phyloP scores from a whole-genome alignment of 2,329 filamentous ascomycete species.

The Mariannaea sp. region DNA sequence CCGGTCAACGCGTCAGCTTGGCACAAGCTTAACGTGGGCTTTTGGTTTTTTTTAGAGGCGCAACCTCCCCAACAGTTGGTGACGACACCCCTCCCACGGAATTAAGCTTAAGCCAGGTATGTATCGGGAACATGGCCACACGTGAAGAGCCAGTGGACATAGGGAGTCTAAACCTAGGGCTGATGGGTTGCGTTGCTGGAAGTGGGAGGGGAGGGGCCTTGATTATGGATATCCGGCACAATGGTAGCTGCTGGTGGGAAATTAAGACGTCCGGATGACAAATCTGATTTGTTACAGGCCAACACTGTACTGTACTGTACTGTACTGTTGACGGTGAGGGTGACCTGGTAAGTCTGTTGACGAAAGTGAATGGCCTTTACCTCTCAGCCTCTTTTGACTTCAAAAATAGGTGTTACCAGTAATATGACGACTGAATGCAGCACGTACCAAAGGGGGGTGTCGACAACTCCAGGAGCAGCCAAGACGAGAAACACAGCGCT shows the following conservation, averaged over 20 bases:
- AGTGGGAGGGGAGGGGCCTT: slow-evolving; percentile 1
- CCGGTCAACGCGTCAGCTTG: slow-evolving; percentile 33
- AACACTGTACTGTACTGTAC: too few species aligned
- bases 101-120: slow-evolving; percentile 38
- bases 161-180: slow-evolving; percentile 17
- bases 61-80: slow-evolving; percentile 9
- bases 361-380: too few species aligned
- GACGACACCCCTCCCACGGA: slow-evolving; percentile 29
- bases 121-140: slow-evolving; percentile 30
- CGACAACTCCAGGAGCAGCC: too few species aligned
- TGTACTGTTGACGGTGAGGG: too few species aligned
- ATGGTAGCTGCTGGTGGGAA: slow-evolving; percentile 13
- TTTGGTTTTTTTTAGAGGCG: slow-evolving; percentile 7
- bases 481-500: slow-evolving; percentile 7
- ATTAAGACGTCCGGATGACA: slow-evolving; percentile 5
- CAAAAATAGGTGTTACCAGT: too few species aligned
- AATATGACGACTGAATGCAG: too few species aligned
- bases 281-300: too few species aligned
- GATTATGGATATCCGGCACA: slow-evolving; percentile 15
- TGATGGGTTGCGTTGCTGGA: background rate
- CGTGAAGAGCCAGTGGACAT: background rate
- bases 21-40: slow-evolving; percentile 25
- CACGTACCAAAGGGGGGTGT: too few species aligned
- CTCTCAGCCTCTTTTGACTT: too few species aligned
- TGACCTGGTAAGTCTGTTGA: too few species aligned